Evolutionary conservation across 495 filamentous ascomycete species (phyloP), one percentile per base, ranked within the genome.

Genomic region (Echria macrotheca): DNA sequence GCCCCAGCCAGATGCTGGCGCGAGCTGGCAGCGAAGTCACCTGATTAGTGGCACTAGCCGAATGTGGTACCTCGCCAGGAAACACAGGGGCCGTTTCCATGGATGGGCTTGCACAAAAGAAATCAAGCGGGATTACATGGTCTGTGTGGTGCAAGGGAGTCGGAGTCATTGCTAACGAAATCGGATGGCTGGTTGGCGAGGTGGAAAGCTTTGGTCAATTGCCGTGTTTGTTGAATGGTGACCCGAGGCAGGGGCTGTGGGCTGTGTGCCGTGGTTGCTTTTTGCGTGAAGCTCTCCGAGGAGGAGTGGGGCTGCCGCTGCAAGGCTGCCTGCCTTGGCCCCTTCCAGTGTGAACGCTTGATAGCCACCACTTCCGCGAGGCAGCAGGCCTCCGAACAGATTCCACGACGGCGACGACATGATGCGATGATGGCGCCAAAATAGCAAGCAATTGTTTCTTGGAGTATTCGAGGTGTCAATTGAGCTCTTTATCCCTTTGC

Each of bases 241-340:
- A 15, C 38, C 17, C 18, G 45, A 49, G 32, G 39, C 52, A 40
- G 52, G 52, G 38, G 12, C 24, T 5, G 31, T 18, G 15, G 44
- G 44, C 29, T 21, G 26, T 25, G 37, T 40, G 28, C 26, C 18
- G 23, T 35, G 18, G 26, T 46, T 46, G 28, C 29, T 46, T 46
- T 4, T 33, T 36, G 44, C 8, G 44, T 33, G 44, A 17, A 45
- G 29, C 14, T 12, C 24, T n/a, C 14, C 7, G 26, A 38, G 38
- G 15, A n/a, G 38, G 39, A 37, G 26, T 56, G 47, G 53, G 49
- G 40, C 35, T 45, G 50, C 47, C 35, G 43, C 52, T 54, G 59
- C 59, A 58, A 61, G 56, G 59, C 56, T 59, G 49, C 56, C 59
- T 54, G 50, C 55, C 31, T 49, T 36, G 33, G 26, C 18, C 44